These are phyloP conservation scores for Cryphonectria radicalis DNA, from an alignment of 2,329 filamentous ascomycete species.

Conservation along the genomic window DNA sequence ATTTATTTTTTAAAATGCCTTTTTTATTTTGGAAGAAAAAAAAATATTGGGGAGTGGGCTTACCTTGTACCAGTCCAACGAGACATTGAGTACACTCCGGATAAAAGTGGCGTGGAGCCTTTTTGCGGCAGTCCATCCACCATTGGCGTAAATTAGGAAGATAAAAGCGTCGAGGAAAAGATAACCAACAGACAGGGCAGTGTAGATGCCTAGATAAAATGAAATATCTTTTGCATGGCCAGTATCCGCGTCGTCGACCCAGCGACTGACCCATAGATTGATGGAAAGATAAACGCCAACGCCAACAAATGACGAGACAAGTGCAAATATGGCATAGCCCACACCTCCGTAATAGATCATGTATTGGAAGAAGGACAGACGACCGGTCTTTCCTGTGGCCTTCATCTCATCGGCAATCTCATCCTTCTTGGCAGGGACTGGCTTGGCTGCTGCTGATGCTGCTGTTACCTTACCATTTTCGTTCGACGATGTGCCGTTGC, in stretches of 20 bases:
- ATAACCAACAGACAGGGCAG: conserved; percentile 49
- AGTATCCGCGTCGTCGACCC: conserved; percentile 56
- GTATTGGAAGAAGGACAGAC: conserved; percentile 51
- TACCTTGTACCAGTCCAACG: conserved; percentile 59
- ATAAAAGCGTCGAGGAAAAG: conserved; percentile 47
- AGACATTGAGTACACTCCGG: conserved; percentile 55
- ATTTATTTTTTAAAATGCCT: too few relatives aligned
- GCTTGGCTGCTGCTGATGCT: conserved; percentile 38
- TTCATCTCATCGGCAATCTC: conserved; percentile 54
- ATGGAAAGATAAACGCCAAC: conserved; percentile 49
- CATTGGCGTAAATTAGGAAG: conserved; percentile 56
- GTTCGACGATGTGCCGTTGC: conserved; percentile 32
- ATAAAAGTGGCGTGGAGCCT: conserved; percentile 58
- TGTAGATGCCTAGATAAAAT: conserved; percentile 60
- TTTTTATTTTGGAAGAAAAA: background rate
- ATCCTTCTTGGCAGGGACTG: conserved; percentile 45
- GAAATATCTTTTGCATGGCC: conserved; percentile 48
- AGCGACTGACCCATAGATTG: conserved; percentile 55
- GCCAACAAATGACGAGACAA: conserved; percentile 45
- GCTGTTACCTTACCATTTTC: conserved; percentile 34
- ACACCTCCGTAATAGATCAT: conserved; percentile 56
- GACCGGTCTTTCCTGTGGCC: conserved; percentile 49
- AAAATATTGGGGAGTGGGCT: background rate
- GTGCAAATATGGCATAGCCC: conserved; percentile 45
- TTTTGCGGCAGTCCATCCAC: conserved; percentile 60